Conservation (phyloP, 108 stramenopile species). For the Tribonema minus region DNA sequence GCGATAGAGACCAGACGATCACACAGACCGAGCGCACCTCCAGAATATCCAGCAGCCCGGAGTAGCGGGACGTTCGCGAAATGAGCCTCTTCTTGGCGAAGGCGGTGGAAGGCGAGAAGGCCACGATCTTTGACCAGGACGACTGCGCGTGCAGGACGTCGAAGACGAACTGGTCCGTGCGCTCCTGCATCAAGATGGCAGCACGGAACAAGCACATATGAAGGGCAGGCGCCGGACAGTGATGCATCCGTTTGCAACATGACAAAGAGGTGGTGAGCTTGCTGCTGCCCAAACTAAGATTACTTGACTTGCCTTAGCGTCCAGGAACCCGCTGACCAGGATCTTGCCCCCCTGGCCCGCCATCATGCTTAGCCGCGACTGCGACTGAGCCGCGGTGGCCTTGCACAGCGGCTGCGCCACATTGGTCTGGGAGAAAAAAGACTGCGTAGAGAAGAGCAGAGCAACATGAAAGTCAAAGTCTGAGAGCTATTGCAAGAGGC, state of each 20-base stretch:
- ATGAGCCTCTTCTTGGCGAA: slow-evolving; percentile 80
- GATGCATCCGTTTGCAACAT: no score
- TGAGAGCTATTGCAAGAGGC: no score
- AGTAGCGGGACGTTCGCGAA: slow-evolving; percentile 75
- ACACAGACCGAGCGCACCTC: no score
- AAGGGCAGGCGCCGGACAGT: background rate
- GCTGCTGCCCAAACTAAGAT: background rate
- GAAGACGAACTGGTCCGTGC: slow-evolving; percentile 70
- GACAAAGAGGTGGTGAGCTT: background rate
- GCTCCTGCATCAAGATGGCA: slow-evolving; percentile 40
- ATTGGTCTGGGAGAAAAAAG: no score
- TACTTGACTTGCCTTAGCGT: background rate
- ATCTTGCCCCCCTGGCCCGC: slow-evolving; percentile 25
- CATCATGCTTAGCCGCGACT: background rate
- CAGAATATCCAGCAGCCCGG: slow-evolving; percentile 77
- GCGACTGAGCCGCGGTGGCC: background rate
- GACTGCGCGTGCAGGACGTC: slow-evolving; percentile 78
- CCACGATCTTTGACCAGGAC: slow-evolving; percentile 72
- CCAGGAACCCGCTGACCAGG: slow-evolving; percentile 27
- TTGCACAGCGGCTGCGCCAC: background rate
- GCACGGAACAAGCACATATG: background rate
- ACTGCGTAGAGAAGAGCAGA: no score
- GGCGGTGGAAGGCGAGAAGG: slow-evolving; percentile 65
- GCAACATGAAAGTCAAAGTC: no score
- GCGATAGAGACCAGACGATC: no score